These are phyloP conservation scores for Phytophthora fragariae DNA, from an alignment of 352 stramenopile species.

Conservation along the genomic window DNA sequence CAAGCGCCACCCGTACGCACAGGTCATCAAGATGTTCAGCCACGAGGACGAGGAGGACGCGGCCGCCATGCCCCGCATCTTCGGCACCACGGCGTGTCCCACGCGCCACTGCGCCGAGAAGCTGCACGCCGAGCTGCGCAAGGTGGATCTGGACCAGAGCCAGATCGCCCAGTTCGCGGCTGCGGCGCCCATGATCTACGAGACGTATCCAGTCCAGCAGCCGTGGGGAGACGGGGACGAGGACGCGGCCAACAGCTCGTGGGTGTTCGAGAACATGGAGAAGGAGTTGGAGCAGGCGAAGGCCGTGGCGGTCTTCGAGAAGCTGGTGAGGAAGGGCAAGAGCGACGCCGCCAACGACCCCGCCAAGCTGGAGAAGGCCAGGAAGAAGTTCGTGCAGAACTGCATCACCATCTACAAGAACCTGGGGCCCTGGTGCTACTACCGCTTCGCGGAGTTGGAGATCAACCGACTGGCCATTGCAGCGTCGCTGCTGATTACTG, in stretches of 20 bases:
- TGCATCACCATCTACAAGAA: conserved; percentile 69
- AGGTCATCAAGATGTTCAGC: conserved; percentile 88
- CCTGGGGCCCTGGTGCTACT: conserved; percentile 81
- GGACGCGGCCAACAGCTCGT: conserved; percentile 15
- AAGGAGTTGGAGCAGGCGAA: conserved; percentile 61
- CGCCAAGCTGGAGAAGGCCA: conserved; percentile 53
- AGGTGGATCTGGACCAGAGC: conserved; percentile 67
- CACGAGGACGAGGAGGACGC: conserved; percentile 17
- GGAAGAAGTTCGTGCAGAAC: conserved; percentile 63
- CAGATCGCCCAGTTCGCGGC: conserved; percentile 73
- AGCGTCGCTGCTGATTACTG: conserved; percentile 56
- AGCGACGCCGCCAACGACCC: conserved; percentile 44
- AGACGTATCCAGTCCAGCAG: conserved; percentile 58
- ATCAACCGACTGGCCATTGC: conserved; percentile 66
- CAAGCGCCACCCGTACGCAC: conserved; percentile 91
- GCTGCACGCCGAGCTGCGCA: conserved; percentile 73
- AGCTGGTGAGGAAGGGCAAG: conserved; percentile 64
- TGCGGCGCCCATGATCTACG: conserved; percentile 67
- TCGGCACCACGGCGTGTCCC: conserved; percentile 84
- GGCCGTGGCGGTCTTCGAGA: conserved; percentile 51
- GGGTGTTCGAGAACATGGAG: conserved; percentile 50
- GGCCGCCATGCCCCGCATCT: conserved; percentile 69
- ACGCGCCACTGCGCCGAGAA: conserved; percentile 79
- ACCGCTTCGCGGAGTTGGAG: conserved; percentile 77
- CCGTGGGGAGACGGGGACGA: conserved; percentile 36